Conservation (phyloP, 225 moss, liverwort and hornwort species). For the Bryoerythrophyllum caledonicum region DNA sequence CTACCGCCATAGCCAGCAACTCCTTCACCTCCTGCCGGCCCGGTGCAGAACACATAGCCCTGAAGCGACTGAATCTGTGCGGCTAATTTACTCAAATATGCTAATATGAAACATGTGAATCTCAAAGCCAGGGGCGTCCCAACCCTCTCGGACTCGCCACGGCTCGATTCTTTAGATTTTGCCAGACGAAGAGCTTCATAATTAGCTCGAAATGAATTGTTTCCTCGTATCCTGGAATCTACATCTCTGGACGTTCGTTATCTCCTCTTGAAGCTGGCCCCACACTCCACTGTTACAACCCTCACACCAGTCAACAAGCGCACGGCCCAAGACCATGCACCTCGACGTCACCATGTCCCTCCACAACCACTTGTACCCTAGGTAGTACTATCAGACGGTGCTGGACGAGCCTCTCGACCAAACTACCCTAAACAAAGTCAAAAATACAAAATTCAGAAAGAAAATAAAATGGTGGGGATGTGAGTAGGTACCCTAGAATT, state of each 20-base stretch:
- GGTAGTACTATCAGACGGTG: neutral
- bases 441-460: neutral
- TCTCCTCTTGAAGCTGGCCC: slow-evolving; percentile 11
- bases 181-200: slow-evolving; percentile 20
- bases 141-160: slow-evolving; percentile 4
- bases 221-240: slow-evolving; percentile 23
- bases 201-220: slow-evolving; percentile 13
- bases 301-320: slow-evolving; percentile 34
- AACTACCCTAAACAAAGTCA: slow-evolving; percentile 14
- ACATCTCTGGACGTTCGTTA: slow-evolving; percentile 22
- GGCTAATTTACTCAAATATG: slow-evolving; percentile 8
- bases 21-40: slow-evolving; percentile 16
- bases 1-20: slow-evolving; percentile 30
- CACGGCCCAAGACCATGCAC: slow-evolving; percentile 21
- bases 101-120: neutral
- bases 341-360: slow-evolving; percentile 24
- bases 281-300: slow-evolving; percentile 15
- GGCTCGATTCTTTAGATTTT: slow-evolving; percentile 15
- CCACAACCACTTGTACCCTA: neutral
- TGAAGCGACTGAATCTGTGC: neutral
- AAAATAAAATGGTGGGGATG: neutral
- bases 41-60: slow-evolving; percentile 13
- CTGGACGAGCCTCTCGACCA: neutral
- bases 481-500: neutral
- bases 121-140: slow-evolving; percentile 12